phyloP scores from a whole-genome alignment of 805 yeast species.

The Starmerella riodocensis region DNA sequence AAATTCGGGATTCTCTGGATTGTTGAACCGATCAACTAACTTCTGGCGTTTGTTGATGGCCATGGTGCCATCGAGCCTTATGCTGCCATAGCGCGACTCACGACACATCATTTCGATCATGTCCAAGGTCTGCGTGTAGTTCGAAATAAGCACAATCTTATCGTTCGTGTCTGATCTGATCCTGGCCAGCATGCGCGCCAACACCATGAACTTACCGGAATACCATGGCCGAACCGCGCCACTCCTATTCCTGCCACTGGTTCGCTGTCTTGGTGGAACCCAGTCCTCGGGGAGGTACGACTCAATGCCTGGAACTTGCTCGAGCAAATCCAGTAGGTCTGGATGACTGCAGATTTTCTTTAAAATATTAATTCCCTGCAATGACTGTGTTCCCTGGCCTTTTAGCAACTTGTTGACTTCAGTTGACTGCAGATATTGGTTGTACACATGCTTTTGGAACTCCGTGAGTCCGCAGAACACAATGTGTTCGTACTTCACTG shows the following conservation, averaged over 20 bases:
- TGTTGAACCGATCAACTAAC: constrained; percentile 79
- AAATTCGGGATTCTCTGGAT: constrained; percentile 79
- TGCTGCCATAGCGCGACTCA: constrained; percentile 52
- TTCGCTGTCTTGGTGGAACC: constrained; percentile 31
- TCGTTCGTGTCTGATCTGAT: constrained; percentile 76
- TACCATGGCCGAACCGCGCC: constrained; percentile 65
- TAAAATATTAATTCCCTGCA: constrained; percentile 76
- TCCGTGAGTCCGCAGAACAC: constrained; percentile 78
- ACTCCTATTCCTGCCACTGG: constrained; percentile 37
- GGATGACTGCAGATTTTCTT: constrained; percentile 94
- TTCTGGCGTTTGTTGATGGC: constrained; percentile 83
- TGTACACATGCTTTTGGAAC: constrained; percentile 58
- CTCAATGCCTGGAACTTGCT: constrained; percentile 62
- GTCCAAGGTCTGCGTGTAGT: constrained; percentile 89
- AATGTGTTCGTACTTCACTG: constrained; percentile 92
- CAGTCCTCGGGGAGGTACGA: constrained; percentile 58
- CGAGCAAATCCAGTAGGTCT: constrained; percentile 60
- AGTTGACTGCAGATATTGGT: constrained; percentile 64
- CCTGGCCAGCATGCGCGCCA: constrained; percentile 70
- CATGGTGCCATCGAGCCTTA: constrained; percentile 88
- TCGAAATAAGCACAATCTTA: constrained; percentile 86
- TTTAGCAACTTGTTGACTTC: constrained; percentile 54
- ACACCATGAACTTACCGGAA: constrained; percentile 75
- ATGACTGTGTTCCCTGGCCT: constrained; percentile 55
- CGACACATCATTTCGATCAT: constrained; percentile 80